Evolutionary conservation across 371 early-diverging fungal species (phyloP).

Genomic region (Mortierella sp.): DNA sequence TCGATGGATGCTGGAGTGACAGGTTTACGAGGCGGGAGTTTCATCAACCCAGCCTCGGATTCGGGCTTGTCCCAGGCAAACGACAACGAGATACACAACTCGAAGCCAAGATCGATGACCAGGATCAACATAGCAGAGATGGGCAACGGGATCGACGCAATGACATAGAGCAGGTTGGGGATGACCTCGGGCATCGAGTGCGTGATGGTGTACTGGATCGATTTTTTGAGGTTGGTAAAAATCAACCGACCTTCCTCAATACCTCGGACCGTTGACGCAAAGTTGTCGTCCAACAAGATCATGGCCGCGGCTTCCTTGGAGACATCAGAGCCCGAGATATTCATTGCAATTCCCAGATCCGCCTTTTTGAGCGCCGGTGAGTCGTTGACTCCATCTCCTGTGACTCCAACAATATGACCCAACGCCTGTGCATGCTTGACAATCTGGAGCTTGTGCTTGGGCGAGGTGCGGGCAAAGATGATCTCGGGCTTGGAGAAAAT

Average conservation of each 20-base stretch:
- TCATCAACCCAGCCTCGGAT: constrained; percentile 84
- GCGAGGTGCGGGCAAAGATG: constrained; percentile 94
- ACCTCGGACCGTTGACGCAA: constrained; percentile 89
- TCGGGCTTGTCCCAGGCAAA: constrained; percentile 97
- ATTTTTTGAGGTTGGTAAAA: constrained; percentile 96
- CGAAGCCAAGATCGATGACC: constrained; percentile 95
- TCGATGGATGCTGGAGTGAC: constrained; percentile 83
- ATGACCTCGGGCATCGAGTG: constrained; percentile 91
- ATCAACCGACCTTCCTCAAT: constrained; percentile 96
- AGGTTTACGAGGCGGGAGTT: constrained; percentile 90
- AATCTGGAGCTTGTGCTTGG: constrained; percentile 92
- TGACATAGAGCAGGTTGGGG: constrained; percentile 86
- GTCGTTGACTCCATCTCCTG: constrained; percentile 96
- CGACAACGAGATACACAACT: constrained; percentile 87
- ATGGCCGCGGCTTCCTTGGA: constrained; percentile 98
- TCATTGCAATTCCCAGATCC: constrained; percentile 98
- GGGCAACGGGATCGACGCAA: constrained; percentile 92
- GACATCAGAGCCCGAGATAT: constrained; percentile 94
- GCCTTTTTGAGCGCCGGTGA: constrained; percentile 96
- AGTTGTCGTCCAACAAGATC: constrained; percentile 97
- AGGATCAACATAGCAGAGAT: constrained; percentile 89
- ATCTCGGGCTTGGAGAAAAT: constrained; percentile 91
- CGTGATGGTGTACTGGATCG: constrained; percentile 92
- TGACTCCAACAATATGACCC: constrained; percentile 95
- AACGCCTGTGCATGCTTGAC: constrained; percentile 85